A percentile compares a stretch with the other conserved stretches of the same genome.
Conservation (phyloP, 83 land plant genomes). For the Picea mariana region DNA sequence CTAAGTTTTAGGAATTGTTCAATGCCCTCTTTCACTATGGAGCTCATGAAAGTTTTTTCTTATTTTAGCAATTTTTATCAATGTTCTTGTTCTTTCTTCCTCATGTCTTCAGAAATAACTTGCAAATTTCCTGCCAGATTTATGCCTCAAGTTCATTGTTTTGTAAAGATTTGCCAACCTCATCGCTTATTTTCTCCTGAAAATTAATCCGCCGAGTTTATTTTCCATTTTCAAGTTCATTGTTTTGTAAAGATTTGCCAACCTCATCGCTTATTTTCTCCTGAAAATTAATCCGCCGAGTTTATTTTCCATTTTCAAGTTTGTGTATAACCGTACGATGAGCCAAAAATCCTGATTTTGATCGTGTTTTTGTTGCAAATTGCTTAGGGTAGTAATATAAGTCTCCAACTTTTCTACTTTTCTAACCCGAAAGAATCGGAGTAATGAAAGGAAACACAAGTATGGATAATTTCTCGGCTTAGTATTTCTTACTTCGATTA, state of each 20-base stretch:
- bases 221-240: conserved; percentile 16
- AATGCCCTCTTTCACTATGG: no score
- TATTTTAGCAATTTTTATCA: no score
- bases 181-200: conserved; percentile 16
- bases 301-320: no score
- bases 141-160: conserved; percentile 13
- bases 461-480: not conserved
- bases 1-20: no score
- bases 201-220: no score
- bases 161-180: conserved; percentile 5
- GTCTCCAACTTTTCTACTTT: no score
- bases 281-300: no score
- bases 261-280: conserved; percentile 14
- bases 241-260: not conserved
- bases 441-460: not conserved
- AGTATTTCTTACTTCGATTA: conserved; percentile 30
- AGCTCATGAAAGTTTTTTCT: no score
- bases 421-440: not conserved
- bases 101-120: conserved; percentile 19
- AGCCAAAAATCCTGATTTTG: no score
- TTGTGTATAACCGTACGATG: no score
- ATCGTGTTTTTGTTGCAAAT: not conserved
- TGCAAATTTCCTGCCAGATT: conserved; percentile 26
- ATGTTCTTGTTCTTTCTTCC: no score
- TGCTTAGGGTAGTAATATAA: not conserved